A percentile compares a stretch with the other conserved stretches of the same genome.
Evolutionary conservation across 805 yeast genomes (phyloP).

Genomic region (Isabelozyma gotoi): DNA sequence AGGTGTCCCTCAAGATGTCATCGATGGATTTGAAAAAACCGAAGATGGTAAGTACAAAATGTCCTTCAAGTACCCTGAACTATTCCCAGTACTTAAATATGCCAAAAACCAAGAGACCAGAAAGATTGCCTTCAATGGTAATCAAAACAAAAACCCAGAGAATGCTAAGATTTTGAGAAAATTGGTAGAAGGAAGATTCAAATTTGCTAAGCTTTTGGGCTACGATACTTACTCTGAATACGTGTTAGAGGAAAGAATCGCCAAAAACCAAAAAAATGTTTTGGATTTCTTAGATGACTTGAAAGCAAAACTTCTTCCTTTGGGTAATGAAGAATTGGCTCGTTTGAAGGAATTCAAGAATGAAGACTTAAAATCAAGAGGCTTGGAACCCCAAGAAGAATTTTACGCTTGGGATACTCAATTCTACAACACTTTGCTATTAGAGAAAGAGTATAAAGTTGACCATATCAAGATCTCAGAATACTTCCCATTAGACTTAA

Average conservation of each 20-base stretch:
- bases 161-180: conserved; percentile 61
- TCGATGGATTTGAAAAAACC: conserved; percentile 55
- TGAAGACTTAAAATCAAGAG: conserved; percentile 47
- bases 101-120: conserved; percentile 67
- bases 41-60: conserved; percentile 50
- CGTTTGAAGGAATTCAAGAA: conserved; percentile 52
- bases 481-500: conserved; percentile 71
- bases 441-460: conserved; percentile 69
- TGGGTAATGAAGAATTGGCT: conserved; percentile 56
- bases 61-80: conserved; percentile 81
- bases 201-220: conserved; percentile 64
- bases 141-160: conserved; percentile 64
- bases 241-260: conserved; percentile 77
- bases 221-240: conserved; percentile 69
- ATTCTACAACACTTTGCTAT: conserved; percentile 62
- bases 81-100: conserved; percentile 73
- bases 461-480: conserved; percentile 72
- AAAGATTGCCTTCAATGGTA: conserved; percentile 61
- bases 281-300: conserved; percentile 62
- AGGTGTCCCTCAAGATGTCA: conserved; percentile 69
- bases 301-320: conserved; percentile 53
- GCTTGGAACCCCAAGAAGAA: conserved; percentile 37
- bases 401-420: conserved; percentile 72
- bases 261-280: conserved; percentile 64
- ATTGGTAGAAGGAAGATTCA: conserved; percentile 60